phyloP scores from a whole-genome alignment of 2,329 filamentous ascomycete genomes.

The Calonectria honghensis region DNA sequence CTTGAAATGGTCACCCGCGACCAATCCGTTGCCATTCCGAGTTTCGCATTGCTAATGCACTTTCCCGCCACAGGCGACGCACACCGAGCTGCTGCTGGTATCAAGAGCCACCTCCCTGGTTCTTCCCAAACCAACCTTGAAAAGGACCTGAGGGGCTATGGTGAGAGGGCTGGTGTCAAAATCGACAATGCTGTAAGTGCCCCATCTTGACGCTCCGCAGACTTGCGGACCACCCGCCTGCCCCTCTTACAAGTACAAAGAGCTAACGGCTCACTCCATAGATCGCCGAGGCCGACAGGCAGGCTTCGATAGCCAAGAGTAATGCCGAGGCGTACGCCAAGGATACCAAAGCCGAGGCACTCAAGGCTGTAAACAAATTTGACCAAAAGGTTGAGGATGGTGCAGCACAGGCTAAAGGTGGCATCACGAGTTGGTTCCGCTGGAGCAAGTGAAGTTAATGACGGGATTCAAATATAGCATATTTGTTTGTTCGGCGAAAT shows the following conservation, averaged over 20 bases:
- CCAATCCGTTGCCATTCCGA: not conserved
- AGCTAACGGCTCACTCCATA: constrained; percentile 36
- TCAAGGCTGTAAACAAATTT: constrained; percentile 86
- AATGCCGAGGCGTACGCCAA: constrained; percentile 76
- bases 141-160: constrained; percentile 74
- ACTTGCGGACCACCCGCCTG: not conserved
- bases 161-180: constrained; percentile 74
- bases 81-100: constrained; percentile 78
- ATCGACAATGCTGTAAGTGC: constrained; percentile 80
- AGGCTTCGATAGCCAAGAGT: constrained; percentile 77
- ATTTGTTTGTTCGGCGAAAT: constrained; percentile 8
- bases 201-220: not conserved
- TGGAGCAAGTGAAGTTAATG: constrained; percentile 62
- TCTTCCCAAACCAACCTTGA: constrained; percentile 75
- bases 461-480: constrained; percentile 3
- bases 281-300: constrained; percentile 76
- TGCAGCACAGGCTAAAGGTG: constrained; percentile 88
- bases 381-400: constrained; percentile 88
- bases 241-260: constrained; percentile 20
- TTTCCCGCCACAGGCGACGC: constrained; percentile 79
- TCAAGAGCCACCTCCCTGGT: constrained; percentile 80
- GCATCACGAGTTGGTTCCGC: constrained; percentile 90
- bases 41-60: constrained; percentile 40
- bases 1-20: not conserved
- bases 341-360: constrained; percentile 77